Evolutionary conservation across 441 rosid genomes (phyloP).

Genomic region (Theobroma grandiflorum): DNA sequence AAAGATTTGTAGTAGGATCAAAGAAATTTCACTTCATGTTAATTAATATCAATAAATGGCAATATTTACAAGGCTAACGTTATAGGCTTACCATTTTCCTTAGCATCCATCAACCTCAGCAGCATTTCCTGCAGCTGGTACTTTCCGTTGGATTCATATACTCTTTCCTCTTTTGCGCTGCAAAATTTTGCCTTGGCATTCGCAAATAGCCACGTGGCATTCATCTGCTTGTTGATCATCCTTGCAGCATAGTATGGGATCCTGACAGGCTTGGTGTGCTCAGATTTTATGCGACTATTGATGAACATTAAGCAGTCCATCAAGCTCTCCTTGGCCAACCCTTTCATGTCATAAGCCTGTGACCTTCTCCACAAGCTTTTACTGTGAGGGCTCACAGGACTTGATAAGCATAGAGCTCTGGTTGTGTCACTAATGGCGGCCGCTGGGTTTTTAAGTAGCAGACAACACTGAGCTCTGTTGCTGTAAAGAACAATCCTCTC

Average conservation of each 20-base stretch:
- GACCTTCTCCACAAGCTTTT: slow-evolving; percentile 94
- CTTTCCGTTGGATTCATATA: slow-evolving; percentile 24
- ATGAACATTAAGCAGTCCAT: slow-evolving; percentile 78
- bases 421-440: slow-evolving; percentile 81
- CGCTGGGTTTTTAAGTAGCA: slow-evolving; percentile 57
- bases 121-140: slow-evolving; percentile 25
- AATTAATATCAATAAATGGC: not conserved
- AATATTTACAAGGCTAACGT: not conserved
- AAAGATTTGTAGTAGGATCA: not conserved
- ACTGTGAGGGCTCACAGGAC: slow-evolving; percentile 49
- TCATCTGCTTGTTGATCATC: slow-evolving; percentile 80
- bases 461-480: slow-evolving; percentile 71
- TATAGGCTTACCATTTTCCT: not conserved
- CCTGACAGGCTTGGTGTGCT: slow-evolving; percentile 36
- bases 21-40: not conserved
- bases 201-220: slow-evolving; percentile 71
- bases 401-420: slow-evolving; percentile 69
- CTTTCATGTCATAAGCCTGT: slow-evolving; percentile 84
- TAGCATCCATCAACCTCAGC: slow-evolving; percentile 19
- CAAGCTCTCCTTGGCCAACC: slow-evolving; percentile 76
- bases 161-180: slow-evolving; percentile 9
- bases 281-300: slow-evolving; percentile 40
- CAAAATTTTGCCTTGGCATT: slow-evolving; percentile 34
- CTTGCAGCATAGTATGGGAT: slow-evolving; percentile 68
- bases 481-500: slow-evolving; percentile 74